A percentile compares a stretch with the other conserved stretches of the same genome.
Evolutionary conservation across 1,284 basidiomycete species (phyloP).

Genomic region (Trametes hirsuta): DNA sequence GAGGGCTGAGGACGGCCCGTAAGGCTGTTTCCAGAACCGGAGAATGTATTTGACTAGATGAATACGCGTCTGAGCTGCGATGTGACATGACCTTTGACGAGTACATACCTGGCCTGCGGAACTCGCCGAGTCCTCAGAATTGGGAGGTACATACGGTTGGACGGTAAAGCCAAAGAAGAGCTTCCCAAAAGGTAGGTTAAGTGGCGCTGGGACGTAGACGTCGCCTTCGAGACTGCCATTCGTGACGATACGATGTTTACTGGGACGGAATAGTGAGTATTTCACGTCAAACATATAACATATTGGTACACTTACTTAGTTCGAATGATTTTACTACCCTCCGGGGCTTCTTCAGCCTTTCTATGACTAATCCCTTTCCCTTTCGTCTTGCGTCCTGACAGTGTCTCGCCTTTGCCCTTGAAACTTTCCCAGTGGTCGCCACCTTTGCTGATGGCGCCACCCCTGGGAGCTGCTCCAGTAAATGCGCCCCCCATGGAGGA

Average conservation of each 20-base stretch:
- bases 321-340: conserved; percentile 84
- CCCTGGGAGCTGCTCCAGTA: conserved; percentile 49
- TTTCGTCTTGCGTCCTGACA: conserved; percentile 88
- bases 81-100: neutral
- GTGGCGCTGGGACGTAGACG: conserved; percentile 83
- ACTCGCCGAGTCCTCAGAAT: conserved; percentile 29
- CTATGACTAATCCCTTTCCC: conserved; percentile 88
- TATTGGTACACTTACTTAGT: conserved; percentile 72
- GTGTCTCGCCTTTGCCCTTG: conserved; percentile 89
- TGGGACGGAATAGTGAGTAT: conserved; percentile 39
- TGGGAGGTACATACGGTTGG: conserved; percentile 65
- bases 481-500: conserved; percentile 76
- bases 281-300: neutral
- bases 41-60: conserved; percentile 61
- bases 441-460: conserved; percentile 63
- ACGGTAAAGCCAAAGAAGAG: conserved; percentile 93
- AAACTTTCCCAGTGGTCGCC: conserved; percentile 91
- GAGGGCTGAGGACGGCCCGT: conserved; percentile 44
- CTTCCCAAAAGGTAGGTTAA: conserved; percentile 91
- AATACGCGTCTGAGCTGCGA: neutral
- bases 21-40: conserved; percentile 92
- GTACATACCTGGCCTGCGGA: conserved; percentile 24
- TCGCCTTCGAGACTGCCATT: conserved; percentile 80
- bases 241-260: conserved; percentile 85
- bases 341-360: conserved; percentile 78